These are phyloP conservation scores for Coemansia sp. DNA, from an alignment of 192 early-diverging fungal species.

Conservation along the genomic window DNA sequence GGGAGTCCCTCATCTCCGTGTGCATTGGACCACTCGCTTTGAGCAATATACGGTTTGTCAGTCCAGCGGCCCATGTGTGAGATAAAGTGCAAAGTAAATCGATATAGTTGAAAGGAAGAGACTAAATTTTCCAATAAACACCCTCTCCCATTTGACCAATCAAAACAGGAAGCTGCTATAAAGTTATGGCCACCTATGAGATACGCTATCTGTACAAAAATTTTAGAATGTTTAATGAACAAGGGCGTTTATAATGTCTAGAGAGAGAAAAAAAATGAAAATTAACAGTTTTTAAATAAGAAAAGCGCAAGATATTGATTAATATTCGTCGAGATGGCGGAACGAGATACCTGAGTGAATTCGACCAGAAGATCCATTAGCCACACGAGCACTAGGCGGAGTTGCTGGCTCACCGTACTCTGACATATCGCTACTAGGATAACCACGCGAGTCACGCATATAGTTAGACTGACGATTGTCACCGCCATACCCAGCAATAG, in stretches of 20 bases:
- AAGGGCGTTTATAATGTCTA: neutral
- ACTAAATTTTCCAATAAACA: too few relatives aligned
- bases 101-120: neutral
- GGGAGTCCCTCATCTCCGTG: constrained; percentile 61
- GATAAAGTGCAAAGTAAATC: neutral
- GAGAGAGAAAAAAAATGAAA: neutral
- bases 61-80: constrained; percentile 44
- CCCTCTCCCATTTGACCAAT: too few relatives aligned
- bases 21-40: constrained; percentile 71
- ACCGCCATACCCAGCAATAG: constrained; percentile 9
- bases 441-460: constrained; percentile 2
- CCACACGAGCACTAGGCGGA: constrained; percentile 7
- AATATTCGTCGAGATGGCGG: constrained; percentile 6
- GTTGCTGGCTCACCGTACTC: neutral
- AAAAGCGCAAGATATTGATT: neutral
- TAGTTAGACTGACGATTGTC: neutral
- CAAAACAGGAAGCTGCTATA: too few relatives aligned
- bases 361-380: neutral
- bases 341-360: neutral
- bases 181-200: too few relatives aligned
- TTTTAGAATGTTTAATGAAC: neutral
- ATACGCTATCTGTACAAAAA: too few relatives aligned
- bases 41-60: constrained; percentile 89
- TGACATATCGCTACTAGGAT: constrained; percentile 5
- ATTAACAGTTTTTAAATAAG: neutral